phyloP scores from a whole-genome alignment of 768 basidiomycete genomes.

The Hysterangium stoloniferum region DNA sequence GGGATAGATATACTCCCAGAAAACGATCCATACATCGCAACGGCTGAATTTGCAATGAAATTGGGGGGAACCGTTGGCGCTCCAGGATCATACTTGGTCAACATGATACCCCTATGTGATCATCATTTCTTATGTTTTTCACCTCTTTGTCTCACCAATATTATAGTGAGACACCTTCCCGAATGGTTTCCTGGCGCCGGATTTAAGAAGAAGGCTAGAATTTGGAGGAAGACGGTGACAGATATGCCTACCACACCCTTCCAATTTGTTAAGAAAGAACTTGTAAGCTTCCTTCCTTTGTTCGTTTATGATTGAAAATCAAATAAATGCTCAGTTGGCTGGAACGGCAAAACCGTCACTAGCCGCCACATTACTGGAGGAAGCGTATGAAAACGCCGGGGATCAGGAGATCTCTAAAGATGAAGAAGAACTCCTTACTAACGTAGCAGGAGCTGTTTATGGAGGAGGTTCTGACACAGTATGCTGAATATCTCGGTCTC shows the following conservation, averaged over 20 bases:
- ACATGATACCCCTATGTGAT: neutral
- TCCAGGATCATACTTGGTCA: neutral
- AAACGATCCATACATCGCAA: neutral
- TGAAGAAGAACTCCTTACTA: constrained; percentile 9
- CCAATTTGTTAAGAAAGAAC: constrained; percentile 52
- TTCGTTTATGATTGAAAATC: neutral
- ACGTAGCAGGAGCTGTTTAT: constrained; percentile 1
- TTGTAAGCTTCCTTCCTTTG: constrained; percentile 28
- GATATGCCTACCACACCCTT: constrained; percentile 52
- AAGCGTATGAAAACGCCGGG: too few species aligned
- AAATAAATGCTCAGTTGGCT: neutral
- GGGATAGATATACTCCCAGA: neutral
- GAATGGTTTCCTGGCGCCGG: constrained; percentile 17
- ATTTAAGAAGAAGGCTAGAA: constrained; percentile 14
- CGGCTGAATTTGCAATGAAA: neutral
- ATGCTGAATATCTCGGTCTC: neutral
- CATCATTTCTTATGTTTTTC: constrained; percentile 20
- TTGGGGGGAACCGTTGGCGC: neutral
- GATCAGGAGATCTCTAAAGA: neutral
- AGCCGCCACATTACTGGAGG: neutral
- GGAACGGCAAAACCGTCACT: neutral
- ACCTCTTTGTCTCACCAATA: neutral
- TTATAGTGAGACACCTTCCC: constrained; percentile 18
- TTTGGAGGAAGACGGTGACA: constrained; percentile 33
- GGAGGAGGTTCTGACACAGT: constrained; percentile 7